Base-by-base conservation (phyloP, 1,139 yeast genomes). In the Pichia sp. region DNA sequence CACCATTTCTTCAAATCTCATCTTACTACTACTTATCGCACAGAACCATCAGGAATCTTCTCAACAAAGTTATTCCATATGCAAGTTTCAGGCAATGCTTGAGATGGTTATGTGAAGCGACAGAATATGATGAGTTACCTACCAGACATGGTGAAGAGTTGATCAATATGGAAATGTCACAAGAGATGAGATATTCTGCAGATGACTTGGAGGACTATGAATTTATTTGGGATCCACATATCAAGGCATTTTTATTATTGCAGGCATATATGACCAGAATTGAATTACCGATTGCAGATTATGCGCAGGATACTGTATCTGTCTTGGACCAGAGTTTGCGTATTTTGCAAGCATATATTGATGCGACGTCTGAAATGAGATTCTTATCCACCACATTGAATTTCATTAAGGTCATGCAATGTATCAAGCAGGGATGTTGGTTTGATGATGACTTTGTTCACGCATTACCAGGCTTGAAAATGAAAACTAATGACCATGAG, bases 101-200 rank as follows among this genome's bases (percentile, higher is more conserved):
- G 58, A 78, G 79, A 61, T 78, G 87, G 75, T 74, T 93, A 51
- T 80, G 95, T 49, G 81, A 85, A 58, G 96, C 98, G 0, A 75
- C 85, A 0, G 99, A 93, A 71, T 93, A 90, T 66, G 92, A 92
- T 67, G 98, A 91, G 63, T 73, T 92, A 44, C 96, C 98, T 2
- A 92, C 96, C 0, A 80, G 98, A 62, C 98, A 93, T 66, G 96
- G 97, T 45, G 98, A 93, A 73, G 97, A 92, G 65, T 75, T 92
- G 59, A 86, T 92, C 73, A 93, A 93, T 70, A 83, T 84, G 75
- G 98, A 92, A 66, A 78, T 95, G 81, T 90, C 97, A 1, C 84
- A 83, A 59, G 83, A 84, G 50, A 79, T 91, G 76, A 77, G 95
- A 57, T 93, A 82, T 64, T 85, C 89, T 3, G 95, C 87, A 0